These are phyloP conservation scores for Cercophora scortea DNA, from an alignment of 495 filamentous ascomycete species.

Conservation along the genomic window DNA sequence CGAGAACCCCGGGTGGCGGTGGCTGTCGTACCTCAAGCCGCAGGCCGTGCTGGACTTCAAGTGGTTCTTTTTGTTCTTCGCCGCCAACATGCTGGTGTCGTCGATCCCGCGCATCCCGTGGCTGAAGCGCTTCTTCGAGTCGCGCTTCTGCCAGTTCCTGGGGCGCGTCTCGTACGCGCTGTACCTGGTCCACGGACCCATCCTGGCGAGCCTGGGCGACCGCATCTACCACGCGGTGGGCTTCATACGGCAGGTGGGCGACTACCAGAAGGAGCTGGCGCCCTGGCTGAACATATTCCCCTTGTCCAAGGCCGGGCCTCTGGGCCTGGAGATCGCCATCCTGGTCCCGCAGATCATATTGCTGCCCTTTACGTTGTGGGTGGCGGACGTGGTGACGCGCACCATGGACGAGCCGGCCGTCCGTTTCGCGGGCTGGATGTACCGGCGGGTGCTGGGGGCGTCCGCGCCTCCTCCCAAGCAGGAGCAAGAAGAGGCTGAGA, in stretches of 20 bases:
- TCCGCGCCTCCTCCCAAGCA: constrained; percentile 8
- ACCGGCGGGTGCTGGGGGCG: constrained; percentile 25
- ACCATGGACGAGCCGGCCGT: constrained; percentile 50
- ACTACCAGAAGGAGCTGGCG: constrained; percentile 23
- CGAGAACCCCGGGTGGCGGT: constrained; percentile 37
- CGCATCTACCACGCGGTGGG: constrained; percentile 46
- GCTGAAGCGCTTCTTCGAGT: constrained; percentile 48
- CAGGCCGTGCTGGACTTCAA: constrained; percentile 47
- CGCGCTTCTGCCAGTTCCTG: constrained; percentile 53
- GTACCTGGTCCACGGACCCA: constrained; percentile 60
- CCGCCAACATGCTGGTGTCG: constrained; percentile 47
- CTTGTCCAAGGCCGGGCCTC: constrained; percentile 40
- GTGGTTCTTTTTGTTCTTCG: constrained; percentile 43
- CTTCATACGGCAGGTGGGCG: constrained; percentile 18
- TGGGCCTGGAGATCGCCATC: constrained; percentile 48
- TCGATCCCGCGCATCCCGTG: constrained; percentile 35
- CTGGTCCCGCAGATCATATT: constrained; percentile 46
- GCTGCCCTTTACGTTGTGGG: constrained; percentile 49
- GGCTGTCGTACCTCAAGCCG: constrained; percentile 39
- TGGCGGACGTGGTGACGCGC: constrained; percentile 47
- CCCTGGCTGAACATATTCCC: constrained; percentile 40
- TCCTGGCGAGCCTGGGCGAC: constrained; percentile 37
- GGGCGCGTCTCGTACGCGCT: constrained; percentile 57
- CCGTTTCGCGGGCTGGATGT: constrained; percentile 45
- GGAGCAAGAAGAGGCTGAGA: neutral